Conservation (phyloP, 2,329 filamentous ascomycete species). For the Pseudogymnoascus sp. region DNA sequence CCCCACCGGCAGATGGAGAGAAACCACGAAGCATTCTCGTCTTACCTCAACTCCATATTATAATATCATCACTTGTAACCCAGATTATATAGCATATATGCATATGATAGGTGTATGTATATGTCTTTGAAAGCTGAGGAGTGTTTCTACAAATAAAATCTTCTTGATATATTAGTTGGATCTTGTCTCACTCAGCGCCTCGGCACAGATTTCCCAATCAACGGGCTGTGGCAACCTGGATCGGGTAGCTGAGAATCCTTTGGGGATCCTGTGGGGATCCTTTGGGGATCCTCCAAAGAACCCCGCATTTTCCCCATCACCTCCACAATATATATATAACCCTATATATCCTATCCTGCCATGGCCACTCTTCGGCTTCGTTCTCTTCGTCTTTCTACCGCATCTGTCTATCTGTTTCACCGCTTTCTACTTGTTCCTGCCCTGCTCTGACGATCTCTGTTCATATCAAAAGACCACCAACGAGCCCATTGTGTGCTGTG, state of each 20-base stretch:
- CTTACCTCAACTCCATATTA: neutral
- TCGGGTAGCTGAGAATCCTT: neutral
- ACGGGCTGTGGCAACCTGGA: neutral
- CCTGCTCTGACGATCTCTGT: neutral
- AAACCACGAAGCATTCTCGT: neutral
- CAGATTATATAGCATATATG: neutral
- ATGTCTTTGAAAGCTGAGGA: too few species aligned
- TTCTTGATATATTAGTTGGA: neutral
- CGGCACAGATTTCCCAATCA: neutral
- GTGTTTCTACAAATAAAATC: neutral
- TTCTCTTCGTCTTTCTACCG: neutral
- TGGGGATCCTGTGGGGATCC: neutral
- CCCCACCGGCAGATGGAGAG: neutral
- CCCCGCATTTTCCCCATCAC: neutral
- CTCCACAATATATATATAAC: neutral
- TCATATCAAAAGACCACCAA: neutral
- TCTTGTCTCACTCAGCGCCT: neutral
- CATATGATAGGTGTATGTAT: neutral
- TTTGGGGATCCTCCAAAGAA: neutral
- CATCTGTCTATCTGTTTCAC: neutral
- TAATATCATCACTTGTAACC: neutral
- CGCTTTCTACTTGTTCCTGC: neutral
- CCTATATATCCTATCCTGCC: neutral
- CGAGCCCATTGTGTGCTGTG: neutral
- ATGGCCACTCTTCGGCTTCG: neutral